Evolutionary conservation across 1,284 basidiomycete species (phyloP).

Genomic region (Naganishia albida): DNA sequence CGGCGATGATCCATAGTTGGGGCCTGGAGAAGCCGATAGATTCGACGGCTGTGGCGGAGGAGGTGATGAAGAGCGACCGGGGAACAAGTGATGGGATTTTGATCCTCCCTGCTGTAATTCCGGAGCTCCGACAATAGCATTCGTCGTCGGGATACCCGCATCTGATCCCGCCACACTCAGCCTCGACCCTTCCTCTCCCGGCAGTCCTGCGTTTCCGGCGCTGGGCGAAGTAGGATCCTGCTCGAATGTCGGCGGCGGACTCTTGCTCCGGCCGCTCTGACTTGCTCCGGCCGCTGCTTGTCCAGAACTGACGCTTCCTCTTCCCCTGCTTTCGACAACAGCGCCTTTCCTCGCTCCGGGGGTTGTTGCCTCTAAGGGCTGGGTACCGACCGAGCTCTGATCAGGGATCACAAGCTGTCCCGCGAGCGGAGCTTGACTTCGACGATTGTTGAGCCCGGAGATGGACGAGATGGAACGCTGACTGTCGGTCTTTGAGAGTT

Average conservation of each 20-base stretch:
- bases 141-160: conserved; percentile 21
- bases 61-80: conserved; percentile 32
- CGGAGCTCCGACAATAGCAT: conserved; percentile 18
- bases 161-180: conserved; percentile 21
- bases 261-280: conserved; percentile 29
- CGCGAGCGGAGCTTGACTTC: conserved; percentile 30
- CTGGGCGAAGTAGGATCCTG: conserved; percentile 10
- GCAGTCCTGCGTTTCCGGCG: conserved; percentile 3
- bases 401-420: conserved; percentile 33
- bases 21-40: conserved; percentile 35
- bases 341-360: conserved; percentile 29
- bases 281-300: conserved; percentile 33
- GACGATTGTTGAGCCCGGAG: conserved; percentile 27
- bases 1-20: conserved; percentile 32
- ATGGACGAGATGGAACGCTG: conserved; percentile 31
- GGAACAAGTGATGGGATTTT: conserved; percentile 16
- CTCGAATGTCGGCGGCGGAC: conserved; percentile 29
- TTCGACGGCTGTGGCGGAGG: conserved; percentile 32
- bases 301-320: conserved; percentile 24
- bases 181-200: conserved; percentile 14
- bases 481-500: conserved; percentile 50
- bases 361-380: conserved; percentile 11
- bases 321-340: conserved; percentile 5
- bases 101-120: conserved; percentile 9
- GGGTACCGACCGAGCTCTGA: conserved; percentile 13